Evolutionary conservation across 768 basidiomycete species (phyloP), one percentile per base, ranked within the genome.

Genomic region (Auriscalpium orientale): DNA sequence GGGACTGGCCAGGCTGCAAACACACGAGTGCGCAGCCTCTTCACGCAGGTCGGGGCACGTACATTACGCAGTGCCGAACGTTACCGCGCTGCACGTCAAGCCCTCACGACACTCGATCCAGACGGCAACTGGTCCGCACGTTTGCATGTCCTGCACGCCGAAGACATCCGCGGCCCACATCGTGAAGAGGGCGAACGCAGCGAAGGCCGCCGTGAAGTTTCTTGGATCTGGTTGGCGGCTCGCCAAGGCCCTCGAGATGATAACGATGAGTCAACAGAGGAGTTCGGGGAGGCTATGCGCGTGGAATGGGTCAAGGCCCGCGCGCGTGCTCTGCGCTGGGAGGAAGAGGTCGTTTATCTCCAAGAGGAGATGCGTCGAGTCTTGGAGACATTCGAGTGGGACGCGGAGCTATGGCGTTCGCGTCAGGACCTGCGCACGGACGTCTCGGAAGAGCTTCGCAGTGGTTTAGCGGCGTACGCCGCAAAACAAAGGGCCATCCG

Each of bases 361-460:
- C 47, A 59, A 10, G 73, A 74, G 51, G 73, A 75, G 54, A 72
- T 72, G 71, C 50, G 64, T 1, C 60, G 70, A 1, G 57, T 69
- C 0, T 33, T 66, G 8, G 46, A 53, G 4, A 66, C 56, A 12
- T 54, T 61, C n/a, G 46, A 59, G 21, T 66, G 63, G 57, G 46
- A 67, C 40, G 53, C 55, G 1, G 20, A 55, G 1, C 45, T 55
- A 16, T 70, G 70, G 67, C 38, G 16, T n/a, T 28, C 22, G 22
- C n/a, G 5, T 11, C 13, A 16, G 10, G 33, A 21, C 5, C 40
- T 15, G 12, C 36, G 28, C 9, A 15, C 3, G 5, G 33, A 20
- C 4, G 20, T 10, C 15, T 13, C 28, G 2, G 36, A 10, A 11
- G 56, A 2, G 1, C 8, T 57, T 11, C 11, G 20, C 5, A 18